Evolutionary conservation across 129 eudicot genomes (phyloP).

Genomic region (Pulicaria dysenterica): DNA sequence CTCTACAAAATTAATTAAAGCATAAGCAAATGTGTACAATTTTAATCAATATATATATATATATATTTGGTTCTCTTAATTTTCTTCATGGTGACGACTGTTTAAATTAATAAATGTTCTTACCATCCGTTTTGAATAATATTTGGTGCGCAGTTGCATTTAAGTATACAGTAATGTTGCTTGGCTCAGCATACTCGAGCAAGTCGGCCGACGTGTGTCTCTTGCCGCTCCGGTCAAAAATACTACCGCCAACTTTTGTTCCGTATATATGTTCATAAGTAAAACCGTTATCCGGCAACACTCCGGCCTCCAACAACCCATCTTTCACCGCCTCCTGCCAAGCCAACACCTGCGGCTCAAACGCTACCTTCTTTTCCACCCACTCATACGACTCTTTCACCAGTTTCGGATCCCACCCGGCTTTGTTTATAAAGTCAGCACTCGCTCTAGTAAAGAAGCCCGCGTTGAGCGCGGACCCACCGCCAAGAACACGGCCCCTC

Average conservation of each 20-base stretch:
- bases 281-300: conserved; percentile 61
- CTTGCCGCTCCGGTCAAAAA: conserved; percentile 62
- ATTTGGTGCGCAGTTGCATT: conserved; percentile 69
- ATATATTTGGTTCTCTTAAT: too few relatives aligned
- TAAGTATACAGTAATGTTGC: conserved; percentile 50
- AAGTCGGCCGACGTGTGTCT: conserved; percentile 89
- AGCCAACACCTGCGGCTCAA: conserved; percentile 52
- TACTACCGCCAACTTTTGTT: conserved; percentile 81
- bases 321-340: conserved; percentile 84
- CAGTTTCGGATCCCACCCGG: conserved; percentile 50
- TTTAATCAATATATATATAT: not conserved
- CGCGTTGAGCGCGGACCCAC: conserved; percentile 79
- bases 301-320: conserved; percentile 75
- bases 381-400: conserved; percentile 72
- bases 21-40: not conserved
- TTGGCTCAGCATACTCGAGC: conserved; percentile 69
- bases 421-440: conserved; percentile 34
- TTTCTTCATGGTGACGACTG: not conserved
- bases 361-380: conserved; percentile 76
- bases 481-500: conserved; percentile 79
- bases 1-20: conserved; percentile 34
- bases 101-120: conserved; percentile 2
- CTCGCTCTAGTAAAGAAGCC: conserved; percentile 80
- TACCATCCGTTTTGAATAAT: conserved; percentile 51
- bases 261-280: conserved; percentile 65